Evolutionary conservation across 2,329 filamentous ascomycete genomes (phyloP).

Genomic region (Chaetomiaceae sp.): DNA sequence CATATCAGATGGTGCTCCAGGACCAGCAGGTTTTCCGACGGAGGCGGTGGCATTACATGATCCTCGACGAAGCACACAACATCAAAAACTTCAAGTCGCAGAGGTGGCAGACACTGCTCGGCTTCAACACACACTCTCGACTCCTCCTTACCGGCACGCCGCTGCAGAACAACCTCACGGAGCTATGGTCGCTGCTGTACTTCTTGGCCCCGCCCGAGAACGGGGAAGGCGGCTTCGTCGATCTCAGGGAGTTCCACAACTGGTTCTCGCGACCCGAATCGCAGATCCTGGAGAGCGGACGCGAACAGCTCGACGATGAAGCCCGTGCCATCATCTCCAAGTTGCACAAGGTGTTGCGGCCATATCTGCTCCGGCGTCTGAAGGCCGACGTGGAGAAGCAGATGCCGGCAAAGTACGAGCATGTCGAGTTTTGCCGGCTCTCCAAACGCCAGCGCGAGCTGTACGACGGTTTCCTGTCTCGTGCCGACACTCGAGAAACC

Average conservation of each 20-base stretch:
- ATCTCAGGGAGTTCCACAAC: slow-evolving; percentile 91
- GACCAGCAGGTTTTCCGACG: slow-evolving; percentile 93
- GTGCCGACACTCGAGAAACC: slow-evolving; percentile 82
- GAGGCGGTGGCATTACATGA: slow-evolving; percentile 94
- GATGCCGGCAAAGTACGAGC: slow-evolving; percentile 97
- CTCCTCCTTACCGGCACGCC: slow-evolving; percentile 90
- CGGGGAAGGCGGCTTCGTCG: slow-evolving; percentile 83
- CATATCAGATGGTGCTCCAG: slow-evolving; percentile 91
- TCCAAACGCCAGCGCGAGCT: slow-evolving; percentile 93
- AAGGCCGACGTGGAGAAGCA: slow-evolving; percentile 99
- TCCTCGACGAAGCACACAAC: slow-evolving; percentile 96
- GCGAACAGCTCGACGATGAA: slow-evolving; percentile 91
- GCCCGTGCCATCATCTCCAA: slow-evolving; percentile 87
- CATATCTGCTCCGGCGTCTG: slow-evolving; percentile 82
- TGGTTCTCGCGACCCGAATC: slow-evolving; percentile 95
- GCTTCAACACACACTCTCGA: slow-evolving; percentile 84
- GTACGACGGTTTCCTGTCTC: slow-evolving; percentile 93
- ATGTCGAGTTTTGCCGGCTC: slow-evolving; percentile 90
- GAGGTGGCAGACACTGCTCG: slow-evolving; percentile 90
- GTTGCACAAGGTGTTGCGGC: slow-evolving; percentile 87
- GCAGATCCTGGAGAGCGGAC: slow-evolving; percentile 90
- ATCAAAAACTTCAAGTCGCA: slow-evolving; percentile 99
- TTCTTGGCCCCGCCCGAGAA: slow-evolving; percentile 92
- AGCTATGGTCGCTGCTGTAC: slow-evolving; percentile 94
- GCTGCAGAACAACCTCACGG: slow-evolving; percentile 92